phyloP scores from a whole-genome alignment of 2,329 filamentous ascomycete species.

The Sphaerulina populicola region DNA sequence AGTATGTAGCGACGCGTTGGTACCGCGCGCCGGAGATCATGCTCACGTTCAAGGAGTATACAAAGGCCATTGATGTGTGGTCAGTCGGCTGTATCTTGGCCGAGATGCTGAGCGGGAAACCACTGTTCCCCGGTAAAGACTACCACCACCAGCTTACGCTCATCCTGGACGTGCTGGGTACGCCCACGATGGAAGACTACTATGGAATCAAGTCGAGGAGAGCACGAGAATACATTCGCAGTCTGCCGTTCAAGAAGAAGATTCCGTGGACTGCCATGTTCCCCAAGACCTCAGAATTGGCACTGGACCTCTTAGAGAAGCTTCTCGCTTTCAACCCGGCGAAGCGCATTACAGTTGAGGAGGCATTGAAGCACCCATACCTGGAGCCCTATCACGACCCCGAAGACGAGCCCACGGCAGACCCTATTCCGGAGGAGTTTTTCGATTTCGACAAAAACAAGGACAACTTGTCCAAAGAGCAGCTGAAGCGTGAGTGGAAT shows the following conservation, averaged over 20 bases:
- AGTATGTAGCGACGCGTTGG: constrained; percentile 99
- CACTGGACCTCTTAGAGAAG: constrained; percentile 88
- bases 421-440: constrained; percentile 96
- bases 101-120: constrained; percentile 98
- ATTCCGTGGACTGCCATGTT: constrained; percentile 95
- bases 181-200: constrained; percentile 99
- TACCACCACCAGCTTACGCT: constrained; percentile 98
- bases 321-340: constrained; percentile 95
- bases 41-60: constrained; percentile 99
- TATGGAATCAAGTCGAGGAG: constrained; percentile 98
- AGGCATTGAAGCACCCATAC: constrained; percentile 94
- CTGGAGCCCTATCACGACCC: constrained; percentile 98
- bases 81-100: constrained; percentile 96
- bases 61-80: constrained; percentile 98
- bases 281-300: constrained; percentile 97
- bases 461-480: constrained; percentile 95
- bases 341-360: constrained; percentile 96
- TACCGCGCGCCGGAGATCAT: constrained; percentile 99
- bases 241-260: constrained; percentile 99
- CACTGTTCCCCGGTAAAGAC: constrained; percentile 95
- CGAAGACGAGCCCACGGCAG: constrained; percentile 93
- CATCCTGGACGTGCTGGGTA: constrained; percentile 93
- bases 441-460: constrained; percentile 99
- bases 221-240: constrained; percentile 95
- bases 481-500: constrained; percentile 66